Evolutionary conservation across 2,329 filamentous ascomycete species (phyloP), one percentile per base, ranked within the genome.

Genomic region (Verticillium nubilum): DNA sequence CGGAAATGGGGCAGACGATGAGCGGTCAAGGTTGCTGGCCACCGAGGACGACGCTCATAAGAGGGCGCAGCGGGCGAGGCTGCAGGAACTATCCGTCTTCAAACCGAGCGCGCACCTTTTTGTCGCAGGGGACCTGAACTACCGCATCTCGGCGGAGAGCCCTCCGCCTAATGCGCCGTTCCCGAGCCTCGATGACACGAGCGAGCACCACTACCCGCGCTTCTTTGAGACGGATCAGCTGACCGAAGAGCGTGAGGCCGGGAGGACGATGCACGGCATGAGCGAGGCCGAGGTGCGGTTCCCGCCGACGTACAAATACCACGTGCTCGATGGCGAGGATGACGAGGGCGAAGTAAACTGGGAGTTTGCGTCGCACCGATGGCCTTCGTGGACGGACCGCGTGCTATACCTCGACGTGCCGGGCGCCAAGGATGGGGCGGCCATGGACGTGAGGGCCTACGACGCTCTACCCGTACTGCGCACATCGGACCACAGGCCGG

Each of bases 221-320:
- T 87, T 96, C 60, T 80, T 97, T 42, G 74, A 81, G 29, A 78
- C 85, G 2, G 95, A 99, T 72, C 95, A 99, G 74, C 82, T 98
- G 25, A 87, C 78, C 2, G 80, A 84, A 54, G 92, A 98, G 73
- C 85, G 85, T 57, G 73, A 73, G 4, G 86, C 86, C 1, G 86
- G 87, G 0, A 82, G 86, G 17, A 91, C 90, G 2, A 77, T 96
- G 26, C 92, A 98, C 63, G 88, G 91, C 4, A 78, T 99, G 33
- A 76, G 78, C 10, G 95, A 99, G 75, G 84, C 87, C 1, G 77
- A 82, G 1, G 86, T 98, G 60, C 74, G 73, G 4, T 99, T 98
- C 68, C 89, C 92, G 1, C 95, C 95, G 0, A 97, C 95, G 0
- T 99, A 99, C 80, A 99, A 99, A 74, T 96, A 95, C 72, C 80